Conservation (phyloP, 768 basidiomycete species). For the Boletus insuetus region DNA sequence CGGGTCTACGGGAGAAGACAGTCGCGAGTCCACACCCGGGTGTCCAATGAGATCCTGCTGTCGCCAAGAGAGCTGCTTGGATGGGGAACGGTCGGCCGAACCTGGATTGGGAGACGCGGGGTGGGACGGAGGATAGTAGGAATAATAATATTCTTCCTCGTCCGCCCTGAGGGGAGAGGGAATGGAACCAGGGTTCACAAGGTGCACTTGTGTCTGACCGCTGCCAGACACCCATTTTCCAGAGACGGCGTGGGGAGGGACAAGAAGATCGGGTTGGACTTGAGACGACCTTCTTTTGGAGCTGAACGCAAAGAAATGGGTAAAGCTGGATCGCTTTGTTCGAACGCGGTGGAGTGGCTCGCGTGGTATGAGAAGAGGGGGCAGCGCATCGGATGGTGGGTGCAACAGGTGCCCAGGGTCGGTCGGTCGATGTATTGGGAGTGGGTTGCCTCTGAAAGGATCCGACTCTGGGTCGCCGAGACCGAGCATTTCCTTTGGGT, state of each 20-base stretch:
- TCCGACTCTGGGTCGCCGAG: conserved; percentile 40
- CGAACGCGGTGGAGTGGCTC: conserved; percentile 39
- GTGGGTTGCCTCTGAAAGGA: conserved; percentile 26
- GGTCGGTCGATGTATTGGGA: conserved; percentile 26
- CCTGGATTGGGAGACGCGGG: conserved; percentile 12
- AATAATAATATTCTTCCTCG: conserved; percentile 50
- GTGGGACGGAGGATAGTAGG: conserved; percentile 39
- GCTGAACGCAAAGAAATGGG: conserved; percentile 31
- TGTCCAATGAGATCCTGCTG: conserved; percentile 11
- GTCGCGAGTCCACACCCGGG: conserved; percentile 17
- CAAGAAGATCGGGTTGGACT: conserved; percentile 8
- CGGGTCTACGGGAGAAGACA: conserved; percentile 13
- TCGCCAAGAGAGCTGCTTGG: conserved; percentile 18
- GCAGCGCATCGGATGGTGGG: conserved; percentile 32
- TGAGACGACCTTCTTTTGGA: conserved; percentile 21
- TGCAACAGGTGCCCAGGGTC: conserved; percentile 11
- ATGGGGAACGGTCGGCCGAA: conserved; percentile 11
- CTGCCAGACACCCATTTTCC: conserved; percentile 20
- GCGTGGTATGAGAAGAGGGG: conserved; percentile 47
- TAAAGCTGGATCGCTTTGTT: conserved; percentile 45
- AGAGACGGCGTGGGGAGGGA: conserved; percentile 6
- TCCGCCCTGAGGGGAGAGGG: conserved; percentile 26
- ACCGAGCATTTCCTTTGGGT: conserved; percentile 35
- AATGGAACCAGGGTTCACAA: conserved; percentile 9
- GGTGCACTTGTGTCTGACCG: conserved; percentile 4